A percentile compares a stretch with the other conserved stretches of the same genome.
Conservation (phyloP, 164 flowering plant species). For the Berberis thunbergii region DNA sequence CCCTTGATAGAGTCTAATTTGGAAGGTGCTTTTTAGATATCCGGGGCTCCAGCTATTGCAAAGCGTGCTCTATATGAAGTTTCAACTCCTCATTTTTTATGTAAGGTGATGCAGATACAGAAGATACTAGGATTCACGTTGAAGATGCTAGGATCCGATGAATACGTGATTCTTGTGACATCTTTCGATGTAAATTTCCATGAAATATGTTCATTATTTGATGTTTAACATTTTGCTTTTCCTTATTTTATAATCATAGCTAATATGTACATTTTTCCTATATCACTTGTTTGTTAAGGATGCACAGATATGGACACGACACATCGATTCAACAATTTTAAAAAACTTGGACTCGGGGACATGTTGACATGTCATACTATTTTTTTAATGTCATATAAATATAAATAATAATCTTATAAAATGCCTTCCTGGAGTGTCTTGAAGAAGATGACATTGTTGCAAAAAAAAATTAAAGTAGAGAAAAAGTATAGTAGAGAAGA, state of each 20-base stretch:
- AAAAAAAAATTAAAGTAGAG: no score
- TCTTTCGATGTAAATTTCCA: slow-evolving; percentile 43
- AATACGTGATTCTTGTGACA: slow-evolving; percentile 53
- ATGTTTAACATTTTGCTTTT: not conserved
- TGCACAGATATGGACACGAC: no score
- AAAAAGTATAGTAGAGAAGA: no score
- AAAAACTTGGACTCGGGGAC: no score
- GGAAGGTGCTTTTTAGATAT: slow-evolving; percentile 33
- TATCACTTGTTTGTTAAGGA: not conserved
- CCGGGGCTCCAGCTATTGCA: slow-evolving; percentile 36
- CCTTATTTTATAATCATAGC: not conserved
- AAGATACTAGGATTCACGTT: slow-evolving; percentile 57
- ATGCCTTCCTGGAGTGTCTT: no score
- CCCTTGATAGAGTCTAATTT: not conserved
- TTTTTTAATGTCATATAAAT: no score
- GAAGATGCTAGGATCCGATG: slow-evolving; percentile 44
- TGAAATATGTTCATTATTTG: not conserved
- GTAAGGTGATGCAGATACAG: slow-evolving; percentile 45
- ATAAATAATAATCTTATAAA: no score
- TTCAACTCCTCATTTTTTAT: slow-evolving; percentile 27
- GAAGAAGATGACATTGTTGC: no score
- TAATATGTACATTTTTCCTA: not conserved
- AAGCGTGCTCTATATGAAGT: slow-evolving; percentile 57
- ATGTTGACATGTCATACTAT: no score
- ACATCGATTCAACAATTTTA: no score